phyloP scores from a whole-genome alignment of 257 asterid genomes.

The Lycium barbarum region DNA sequence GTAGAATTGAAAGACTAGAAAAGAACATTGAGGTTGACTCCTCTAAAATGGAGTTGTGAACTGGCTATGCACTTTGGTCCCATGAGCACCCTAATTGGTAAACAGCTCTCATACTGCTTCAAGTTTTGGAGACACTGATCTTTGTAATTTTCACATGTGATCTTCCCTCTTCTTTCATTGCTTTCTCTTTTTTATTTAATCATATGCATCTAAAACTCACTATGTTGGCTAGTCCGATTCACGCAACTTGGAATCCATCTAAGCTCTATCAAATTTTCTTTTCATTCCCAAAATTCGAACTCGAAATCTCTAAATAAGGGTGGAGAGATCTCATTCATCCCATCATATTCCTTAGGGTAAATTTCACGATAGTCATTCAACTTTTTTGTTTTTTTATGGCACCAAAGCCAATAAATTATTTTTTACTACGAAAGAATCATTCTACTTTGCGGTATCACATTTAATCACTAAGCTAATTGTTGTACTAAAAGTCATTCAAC shows the following conservation, averaged over 20 bases:
- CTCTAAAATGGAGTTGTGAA: constrained; percentile 57
- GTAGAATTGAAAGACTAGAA: constrained; percentile 52
- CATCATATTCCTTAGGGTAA: neutral
- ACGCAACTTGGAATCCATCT: neutral
- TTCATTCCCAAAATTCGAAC: neutral
- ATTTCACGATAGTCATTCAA: neutral
- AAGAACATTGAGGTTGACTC: constrained; percentile 72
- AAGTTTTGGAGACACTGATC: constrained; percentile 40
- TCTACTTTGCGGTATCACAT: neutral
- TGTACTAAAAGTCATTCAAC: neutral
- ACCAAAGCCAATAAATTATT: neutral
- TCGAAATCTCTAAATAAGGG: neutral
- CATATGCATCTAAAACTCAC: neutral
- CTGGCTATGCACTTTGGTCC: constrained; percentile 61
- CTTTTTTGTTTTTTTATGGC: neutral
- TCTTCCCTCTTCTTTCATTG: neutral
- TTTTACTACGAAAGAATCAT: too few species aligned
- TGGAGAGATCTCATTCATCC: neutral
- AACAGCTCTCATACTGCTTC: constrained; percentile 59
- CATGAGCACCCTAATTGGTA: constrained; percentile 61
- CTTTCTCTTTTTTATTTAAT: neutral
- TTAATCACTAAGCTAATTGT: neutral
- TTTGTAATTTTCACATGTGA: constrained; percentile 44
- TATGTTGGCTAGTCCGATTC: neutral
- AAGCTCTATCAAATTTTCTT: neutral